Base-by-base conservation (phyloP, 2,329 filamentous ascomycete species). In the Colletotrichum sp. region DNA sequence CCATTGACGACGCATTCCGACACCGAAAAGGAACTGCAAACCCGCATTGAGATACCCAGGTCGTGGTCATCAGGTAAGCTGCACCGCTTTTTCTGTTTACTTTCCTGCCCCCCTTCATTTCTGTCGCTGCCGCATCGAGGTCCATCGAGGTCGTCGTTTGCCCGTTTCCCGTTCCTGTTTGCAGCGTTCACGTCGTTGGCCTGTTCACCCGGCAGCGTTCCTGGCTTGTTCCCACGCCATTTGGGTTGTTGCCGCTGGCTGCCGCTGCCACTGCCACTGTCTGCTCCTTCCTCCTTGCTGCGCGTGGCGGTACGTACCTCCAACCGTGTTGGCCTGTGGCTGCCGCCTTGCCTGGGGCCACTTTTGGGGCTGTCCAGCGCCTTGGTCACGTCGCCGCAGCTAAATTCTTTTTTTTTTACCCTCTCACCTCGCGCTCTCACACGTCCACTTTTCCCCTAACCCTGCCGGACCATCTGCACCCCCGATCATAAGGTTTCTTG, bases 401-500 rank as follows among this genome's bases (percentile, higher is more conserved):
- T 18, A 43, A 21, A 57, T 67, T 67, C 72, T 72, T 58, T 52
- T 32, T 63, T 32, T 34, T 21, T 60, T 24, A 12, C 15, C 5
- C 16, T 38, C 36, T 38, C n/a, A 36, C 43, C n/a, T 60, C 61
- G 28, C 64, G 65, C 66, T 73, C 34, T 36, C 28, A 48, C 34
- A 24, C 21, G 8, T 60, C 32, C 43, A 71, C 73, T 60, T 67
- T 60, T 36, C 57, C 30, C 70, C 70, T 75, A 75, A 73, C 73
- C 73, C 73, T 75, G 73, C 70, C 73, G 73, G 73, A 58, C 73
- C 73, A 73, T 68, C 73, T 75, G 70, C 73, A 75, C 32, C 70
- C 73, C 73, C 73, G 73, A 75, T 75, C 73, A 71, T 71, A 73
- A 75, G 73, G 73, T 75, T 75, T 75, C 73, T 75, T 75, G 74